Base-by-base conservation (phyloP, 768 basidiomycete species). In the Boletus subcaerulescens region DNA sequence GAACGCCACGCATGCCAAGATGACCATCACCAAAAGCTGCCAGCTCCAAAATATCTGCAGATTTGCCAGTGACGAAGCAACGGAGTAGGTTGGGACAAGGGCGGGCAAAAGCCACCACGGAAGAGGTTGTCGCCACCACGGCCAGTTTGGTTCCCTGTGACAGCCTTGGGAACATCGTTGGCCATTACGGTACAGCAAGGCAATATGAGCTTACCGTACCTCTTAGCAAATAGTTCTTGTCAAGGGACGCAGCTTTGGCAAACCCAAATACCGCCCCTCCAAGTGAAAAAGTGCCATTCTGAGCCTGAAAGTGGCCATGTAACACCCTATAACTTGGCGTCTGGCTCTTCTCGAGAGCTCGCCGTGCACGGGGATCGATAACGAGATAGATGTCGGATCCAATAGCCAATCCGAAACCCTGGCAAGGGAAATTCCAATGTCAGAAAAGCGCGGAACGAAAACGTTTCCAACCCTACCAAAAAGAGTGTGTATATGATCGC, bases 401-500 rank as follows among this genome's bases (percentile, higher is more conserved):
- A 55, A 92, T 87, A 20, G 87, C 87, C 52, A 93, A 72, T 44
- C 91, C 89, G 65, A 92, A 93, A 9, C 91, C 91, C 89, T 90
- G 56, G 4, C 24, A 47, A 20, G 24, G 40, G 35, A 38, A 12
- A 55, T 44, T 20, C 17, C 40, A 36, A 26, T 2, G 31, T 65
- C 46, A 58, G 54, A 24, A 48, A 52, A 8, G 44, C n/a, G 36
- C 29, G 10, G 9, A 59, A 43, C 12, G 9, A n/a, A 42, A 47
- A 7, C 36, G 24, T 50, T 31, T 29, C 32, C 15, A 43, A 36
- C 43, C 78, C 55, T 64, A 87, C 88, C 62, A 93, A 72, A 68
- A 91, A 91, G 42, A 92, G 74, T 0, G 89, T 91, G 63, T 92
- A 93, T 41, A 93, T 91, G 55, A 91, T 86, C 14, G 91, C 89